These are phyloP conservation scores for Irpex rosettiformis DNA, from an alignment of 1,284 basidiomycete genomes.

Conservation along the genomic window DNA sequence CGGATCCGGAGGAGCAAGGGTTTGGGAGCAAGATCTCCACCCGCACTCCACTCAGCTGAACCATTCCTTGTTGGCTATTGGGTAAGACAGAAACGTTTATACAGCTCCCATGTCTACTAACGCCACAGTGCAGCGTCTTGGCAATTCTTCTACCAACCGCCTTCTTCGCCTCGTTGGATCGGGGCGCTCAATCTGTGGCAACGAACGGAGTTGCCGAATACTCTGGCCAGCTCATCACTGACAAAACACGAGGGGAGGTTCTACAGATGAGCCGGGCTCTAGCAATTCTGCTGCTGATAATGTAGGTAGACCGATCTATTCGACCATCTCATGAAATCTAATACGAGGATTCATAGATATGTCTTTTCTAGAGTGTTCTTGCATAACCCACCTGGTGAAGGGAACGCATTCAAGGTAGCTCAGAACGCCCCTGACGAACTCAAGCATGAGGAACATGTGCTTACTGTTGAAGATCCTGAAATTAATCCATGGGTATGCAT, in stretches of 20 bases:
- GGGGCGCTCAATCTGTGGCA: conserved; percentile 27
- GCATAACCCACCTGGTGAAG: conserved; percentile 63
- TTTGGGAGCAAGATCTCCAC: conserved; percentile 48
- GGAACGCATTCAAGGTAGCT: conserved; percentile 40
- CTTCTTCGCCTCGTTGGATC: conserved; percentile 61
- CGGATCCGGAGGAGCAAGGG: conserved; percentile 57
- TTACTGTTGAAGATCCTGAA: conserved; percentile 45
- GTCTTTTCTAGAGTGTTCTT: conserved; percentile 61
- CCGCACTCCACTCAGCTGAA: conserved; percentile 56
- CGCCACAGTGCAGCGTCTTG: conserved; percentile 43
- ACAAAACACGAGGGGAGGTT: conserved; percentile 38
- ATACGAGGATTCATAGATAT: conserved; percentile 38
- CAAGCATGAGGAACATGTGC: conserved; percentile 39
- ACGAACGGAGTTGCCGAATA: conserved; percentile 17
- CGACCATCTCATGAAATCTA: neutral
- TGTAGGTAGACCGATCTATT: conserved; percentile 36
- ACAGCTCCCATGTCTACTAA: neutral
- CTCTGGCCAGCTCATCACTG: conserved; percentile 32
- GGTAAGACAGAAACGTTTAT: conserved; percentile 34
- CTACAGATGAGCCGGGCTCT: conserved; percentile 61
- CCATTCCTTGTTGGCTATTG: conserved; percentile 61
- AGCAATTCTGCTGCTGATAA: conserved; percentile 53
- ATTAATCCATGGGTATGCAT: conserved; percentile 61
- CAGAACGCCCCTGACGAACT: conserved; percentile 43
- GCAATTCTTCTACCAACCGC: conserved; percentile 59